phyloP scores from a whole-genome alignment of 2,329 filamentous ascomycete genomes.

The Botryotinia calthae region DNA sequence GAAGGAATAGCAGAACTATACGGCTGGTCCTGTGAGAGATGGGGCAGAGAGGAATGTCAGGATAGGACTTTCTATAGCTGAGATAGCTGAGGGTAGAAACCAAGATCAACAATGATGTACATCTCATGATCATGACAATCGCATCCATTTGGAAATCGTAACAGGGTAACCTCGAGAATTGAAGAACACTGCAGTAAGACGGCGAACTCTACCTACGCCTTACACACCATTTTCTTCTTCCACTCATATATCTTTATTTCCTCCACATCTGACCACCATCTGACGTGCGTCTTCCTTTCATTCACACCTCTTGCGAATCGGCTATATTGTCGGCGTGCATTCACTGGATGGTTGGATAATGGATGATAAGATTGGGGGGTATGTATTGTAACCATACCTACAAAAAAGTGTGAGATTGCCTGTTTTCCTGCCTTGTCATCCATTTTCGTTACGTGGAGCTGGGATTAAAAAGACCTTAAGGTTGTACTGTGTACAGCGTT shows the following conservation, averaged over 20 bases:
- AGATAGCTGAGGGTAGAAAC: constrained; percentile 3
- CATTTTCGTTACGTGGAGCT: constrained; percentile 7
- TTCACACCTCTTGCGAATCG: constrained; percentile 3
- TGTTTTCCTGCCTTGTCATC: constrained; percentile 12
- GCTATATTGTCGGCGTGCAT: neutral
- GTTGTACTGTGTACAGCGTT: constrained; percentile 16
- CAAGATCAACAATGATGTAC: constrained; percentile 4
- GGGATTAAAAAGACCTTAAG: neutral
- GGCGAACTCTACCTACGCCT: neutral
- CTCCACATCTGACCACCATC: constrained; percentile 10
- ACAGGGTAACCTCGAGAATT: neutral
- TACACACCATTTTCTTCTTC: neutral
- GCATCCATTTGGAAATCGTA: neutral
- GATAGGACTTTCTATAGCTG: neutral
- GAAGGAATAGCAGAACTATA: constrained; percentile 7
- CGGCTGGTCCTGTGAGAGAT: neutral
- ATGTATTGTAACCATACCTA: constrained; percentile 9
- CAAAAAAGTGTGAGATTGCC: constrained; percentile 9
- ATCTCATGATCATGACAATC: constrained; percentile 6
- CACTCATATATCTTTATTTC: neutral
- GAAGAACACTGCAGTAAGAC: neutral
- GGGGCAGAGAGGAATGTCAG: neutral
- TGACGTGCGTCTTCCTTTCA: constrained; percentile 7
- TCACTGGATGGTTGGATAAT: constrained; percentile 1
- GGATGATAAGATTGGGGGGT: neutral